Evolutionary conservation across 331 rosid genomes (phyloP).

Genomic region (Saraca asoca): DNA sequence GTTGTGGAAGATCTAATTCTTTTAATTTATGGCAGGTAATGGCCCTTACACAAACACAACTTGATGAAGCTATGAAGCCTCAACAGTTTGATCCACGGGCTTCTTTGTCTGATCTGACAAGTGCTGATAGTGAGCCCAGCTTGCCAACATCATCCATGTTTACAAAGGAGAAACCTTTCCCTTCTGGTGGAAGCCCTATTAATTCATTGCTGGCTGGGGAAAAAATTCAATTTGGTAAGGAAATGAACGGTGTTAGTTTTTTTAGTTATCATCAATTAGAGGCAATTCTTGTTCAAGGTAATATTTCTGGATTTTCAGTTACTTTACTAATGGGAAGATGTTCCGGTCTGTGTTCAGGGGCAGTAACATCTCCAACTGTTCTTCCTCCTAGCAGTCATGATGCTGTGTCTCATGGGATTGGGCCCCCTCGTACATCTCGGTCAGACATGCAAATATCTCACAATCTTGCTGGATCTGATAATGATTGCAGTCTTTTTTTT

Average conservation of each 20-base stretch:
- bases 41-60: conserved; percentile 90
- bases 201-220: conserved; percentile 97
- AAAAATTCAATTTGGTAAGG: conserved; percentile 96
- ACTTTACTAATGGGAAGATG: conserved; percentile 2
- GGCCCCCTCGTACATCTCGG: conserved; percentile 61
- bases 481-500: conserved; percentile 66
- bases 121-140: conserved; percentile 57
- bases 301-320: conserved; percentile 31
- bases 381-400: conserved; percentile 60
- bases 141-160: conserved; percentile 72
- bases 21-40: conserved; percentile 62
- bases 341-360: conserved; percentile 59
- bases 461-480: conserved; percentile 62
- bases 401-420: conserved; percentile 66
- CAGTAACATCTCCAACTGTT: conserved; percentile 95
- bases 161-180: conserved; percentile 64
- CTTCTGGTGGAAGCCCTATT: conserved; percentile 73
- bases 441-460: conserved; percentile 68
- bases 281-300: conserved; percentile 9
- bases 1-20: conserved; percentile 25
- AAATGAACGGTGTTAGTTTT: conserved; percentile 19
- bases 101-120: conserved; percentile 57
- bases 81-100: conserved; percentile 72
- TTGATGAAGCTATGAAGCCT: conserved; percentile 94
- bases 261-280: conserved; percentile 21